A percentile compares a stretch with the other conserved stretches of the same genome.
phyloP scores from a whole-genome alignment of 164 flowering plant species.

The Echeveria elegans region DNA sequence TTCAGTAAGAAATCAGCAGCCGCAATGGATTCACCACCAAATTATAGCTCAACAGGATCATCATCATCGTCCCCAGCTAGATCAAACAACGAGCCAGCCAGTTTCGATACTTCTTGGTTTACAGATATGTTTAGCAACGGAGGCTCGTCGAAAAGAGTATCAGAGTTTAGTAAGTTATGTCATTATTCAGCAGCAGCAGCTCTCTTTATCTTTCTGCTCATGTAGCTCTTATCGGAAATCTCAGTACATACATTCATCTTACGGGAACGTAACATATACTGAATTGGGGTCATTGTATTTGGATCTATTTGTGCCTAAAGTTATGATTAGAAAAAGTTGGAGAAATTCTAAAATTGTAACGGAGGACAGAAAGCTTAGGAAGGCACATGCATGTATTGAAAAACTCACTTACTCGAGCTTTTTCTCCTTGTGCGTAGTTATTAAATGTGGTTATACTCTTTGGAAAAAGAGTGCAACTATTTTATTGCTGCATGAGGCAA shows the following conservation, averaged over 20 bases:
- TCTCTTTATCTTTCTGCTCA: background rate
- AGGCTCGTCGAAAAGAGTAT: background rate
- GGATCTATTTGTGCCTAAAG: background rate
- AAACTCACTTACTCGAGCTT: background rate
- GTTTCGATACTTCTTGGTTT: background rate
- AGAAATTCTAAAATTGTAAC: background rate
- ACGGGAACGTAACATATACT: background rate
- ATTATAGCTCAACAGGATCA: background rate
- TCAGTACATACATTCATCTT: background rate
- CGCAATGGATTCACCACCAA: background rate
- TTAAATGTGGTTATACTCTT: background rate
- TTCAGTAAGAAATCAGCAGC: constrained; percentile 6
- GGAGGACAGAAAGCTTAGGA: background rate
- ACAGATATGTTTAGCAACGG: constrained; percentile 1
- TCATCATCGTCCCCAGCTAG: background rate
- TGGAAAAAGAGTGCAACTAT: no score
- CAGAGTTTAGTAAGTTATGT: background rate
- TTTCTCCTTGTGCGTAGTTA: background rate
- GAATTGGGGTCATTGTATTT: background rate
- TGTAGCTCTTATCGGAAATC: background rate
- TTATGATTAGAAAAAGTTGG: background rate
- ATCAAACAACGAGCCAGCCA: background rate
- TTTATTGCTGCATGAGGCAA: no score
- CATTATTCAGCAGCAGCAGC: no score
- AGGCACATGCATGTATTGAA: background rate